Conservation (phyloP, 2,329 filamentous ascomycete species). For the Sporothrix protearum region DNA sequence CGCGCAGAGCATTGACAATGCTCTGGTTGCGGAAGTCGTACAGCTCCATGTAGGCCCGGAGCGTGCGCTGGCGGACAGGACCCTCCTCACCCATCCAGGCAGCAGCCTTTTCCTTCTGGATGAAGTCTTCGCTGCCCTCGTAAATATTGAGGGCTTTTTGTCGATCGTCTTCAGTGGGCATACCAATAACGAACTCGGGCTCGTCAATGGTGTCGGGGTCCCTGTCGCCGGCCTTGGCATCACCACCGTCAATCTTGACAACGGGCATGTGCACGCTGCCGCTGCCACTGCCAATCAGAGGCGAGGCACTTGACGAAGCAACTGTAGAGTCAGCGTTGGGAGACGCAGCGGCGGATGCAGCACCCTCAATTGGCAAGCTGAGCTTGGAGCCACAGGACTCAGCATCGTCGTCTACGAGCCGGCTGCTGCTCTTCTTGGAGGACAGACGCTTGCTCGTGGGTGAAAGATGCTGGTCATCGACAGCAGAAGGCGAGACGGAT, state of each 20-base stretch:
- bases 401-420: constrained; percentile 37
- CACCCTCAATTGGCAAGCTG: constrained; percentile 44
- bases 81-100: constrained; percentile 82
- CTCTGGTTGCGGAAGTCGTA: constrained; percentile 83
- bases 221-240: background rate
- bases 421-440: constrained; percentile 18
- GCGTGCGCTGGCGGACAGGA: constrained; percentile 53
- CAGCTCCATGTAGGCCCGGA: constrained; percentile 82
- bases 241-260: constrained; percentile 41
- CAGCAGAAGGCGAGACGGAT: constrained; percentile 27
- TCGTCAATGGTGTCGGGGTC: constrained; percentile 50
- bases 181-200: constrained; percentile 55
- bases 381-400: constrained; percentile 37
- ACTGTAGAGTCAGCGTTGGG: constrained; percentile 16
- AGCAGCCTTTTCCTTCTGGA: constrained; percentile 74
- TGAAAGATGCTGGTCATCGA: constrained; percentile 16
- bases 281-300: constrained; percentile 29
- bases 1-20: constrained; percentile 72
- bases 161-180: constrained; percentile 65
- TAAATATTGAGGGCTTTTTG: constrained; percentile 79
- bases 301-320: constrained; percentile 37
- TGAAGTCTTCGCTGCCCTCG: constrained; percentile 77
- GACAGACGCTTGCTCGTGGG: background rate
- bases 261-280: constrained; percentile 37
- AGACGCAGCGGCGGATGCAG: constrained; percentile 31